A percentile compares a stretch with the other conserved stretches of the same genome.
Conservation (phyloP, 2,329 filamentous ascomycete genomes). For the Coniochaeta sp. region DNA sequence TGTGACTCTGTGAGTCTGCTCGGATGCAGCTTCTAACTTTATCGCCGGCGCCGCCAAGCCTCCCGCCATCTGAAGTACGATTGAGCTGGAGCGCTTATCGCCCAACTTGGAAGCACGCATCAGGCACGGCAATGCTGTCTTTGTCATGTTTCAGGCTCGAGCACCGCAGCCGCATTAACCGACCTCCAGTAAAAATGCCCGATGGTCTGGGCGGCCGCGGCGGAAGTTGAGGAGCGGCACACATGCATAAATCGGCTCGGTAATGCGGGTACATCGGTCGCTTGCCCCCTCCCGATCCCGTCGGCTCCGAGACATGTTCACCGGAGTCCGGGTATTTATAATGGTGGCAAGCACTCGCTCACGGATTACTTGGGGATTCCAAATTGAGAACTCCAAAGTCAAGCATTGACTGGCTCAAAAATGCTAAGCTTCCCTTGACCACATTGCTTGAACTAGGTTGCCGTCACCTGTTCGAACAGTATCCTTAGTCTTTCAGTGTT, state of each 20-base stretch:
- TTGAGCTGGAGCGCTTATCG: background rate
- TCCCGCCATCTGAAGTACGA: background rate
- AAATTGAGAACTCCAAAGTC: background rate
- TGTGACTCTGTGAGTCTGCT: background rate
- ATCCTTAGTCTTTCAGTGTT: too few species aligned
- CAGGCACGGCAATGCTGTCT: background rate
- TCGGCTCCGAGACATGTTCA: background rate
- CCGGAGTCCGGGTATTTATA: background rate
- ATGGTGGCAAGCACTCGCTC: background rate
- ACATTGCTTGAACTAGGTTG: background rate
- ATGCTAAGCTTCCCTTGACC: background rate
- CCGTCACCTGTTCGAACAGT: too few species aligned
- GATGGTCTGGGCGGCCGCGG: background rate
- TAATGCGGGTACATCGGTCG: background rate
- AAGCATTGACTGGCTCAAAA: background rate
- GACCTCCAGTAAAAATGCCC: background rate
- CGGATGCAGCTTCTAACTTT: background rate
- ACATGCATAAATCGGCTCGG: background rate
- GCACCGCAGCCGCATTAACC: background rate
- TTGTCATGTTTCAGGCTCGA: background rate
- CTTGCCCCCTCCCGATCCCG: background rate
- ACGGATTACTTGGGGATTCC: background rate
- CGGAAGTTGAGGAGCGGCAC: background rate
- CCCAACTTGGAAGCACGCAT: background rate
- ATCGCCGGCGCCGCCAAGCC: background rate